These are phyloP conservation scores for Volutella citrinella DNA, from an alignment of 2,329 filamentous ascomycete species.

Conservation along the genomic window DNA sequence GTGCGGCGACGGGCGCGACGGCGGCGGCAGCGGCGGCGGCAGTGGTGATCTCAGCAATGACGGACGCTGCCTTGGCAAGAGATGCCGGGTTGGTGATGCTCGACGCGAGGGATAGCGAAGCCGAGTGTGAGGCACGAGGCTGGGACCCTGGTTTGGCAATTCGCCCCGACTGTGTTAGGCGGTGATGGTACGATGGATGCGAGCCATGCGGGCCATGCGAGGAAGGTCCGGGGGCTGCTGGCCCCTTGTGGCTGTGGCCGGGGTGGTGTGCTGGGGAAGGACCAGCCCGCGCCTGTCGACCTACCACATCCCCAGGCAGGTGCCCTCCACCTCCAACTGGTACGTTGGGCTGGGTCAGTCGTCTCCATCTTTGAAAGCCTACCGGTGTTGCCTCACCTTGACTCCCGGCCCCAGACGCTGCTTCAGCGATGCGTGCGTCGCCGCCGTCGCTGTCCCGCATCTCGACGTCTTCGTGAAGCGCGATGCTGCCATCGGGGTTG, in stretches of 20 bases:
- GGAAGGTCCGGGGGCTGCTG: slow-evolving; percentile 9
- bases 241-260: slow-evolving; percentile 15
- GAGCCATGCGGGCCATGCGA: slow-evolving; percentile 8
- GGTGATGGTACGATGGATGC: slow-evolving; percentile 14
- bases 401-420: no score
- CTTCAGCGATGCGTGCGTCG: no score
- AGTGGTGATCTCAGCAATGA: neutral
- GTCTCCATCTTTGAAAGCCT: no score
- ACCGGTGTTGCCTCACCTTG: no score
- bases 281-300: slow-evolving; percentile 17
- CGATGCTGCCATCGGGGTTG: no score
- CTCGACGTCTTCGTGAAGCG: no score
- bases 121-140: no score
- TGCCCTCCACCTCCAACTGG: slow-evolving; percentile 16
- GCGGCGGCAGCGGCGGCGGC: neutral
- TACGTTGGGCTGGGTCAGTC: neutral
- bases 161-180: slow-evolving; percentile 7
- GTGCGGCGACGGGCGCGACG: slow-evolving; percentile 3
- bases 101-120: neutral
- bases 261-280: slow-evolving; percentile 17
- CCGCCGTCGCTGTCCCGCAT: slow-evolving; percentile 4
- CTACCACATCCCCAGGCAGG: slow-evolving; percentile 16
- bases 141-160: no score
- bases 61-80: neutral
- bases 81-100: neutral